A percentile compares a stretch with the other conserved stretches of the same genome.
phyloP scores from a whole-genome alignment of 2,329 filamentous ascomycete genomes.

The Leptosphaerulina australis region DNA sequence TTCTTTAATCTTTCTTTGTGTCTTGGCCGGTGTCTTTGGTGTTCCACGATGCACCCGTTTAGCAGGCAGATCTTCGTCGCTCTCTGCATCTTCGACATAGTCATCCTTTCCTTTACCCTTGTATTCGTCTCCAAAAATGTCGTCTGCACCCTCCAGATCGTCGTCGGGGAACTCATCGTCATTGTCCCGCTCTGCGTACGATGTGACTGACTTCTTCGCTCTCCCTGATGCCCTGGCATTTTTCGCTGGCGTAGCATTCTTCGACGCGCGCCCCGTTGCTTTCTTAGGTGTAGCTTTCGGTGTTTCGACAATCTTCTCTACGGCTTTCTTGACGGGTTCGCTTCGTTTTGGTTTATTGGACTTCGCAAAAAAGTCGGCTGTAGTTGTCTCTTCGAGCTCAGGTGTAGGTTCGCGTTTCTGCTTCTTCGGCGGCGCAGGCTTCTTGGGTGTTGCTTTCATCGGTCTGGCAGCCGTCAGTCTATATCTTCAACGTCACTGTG shows the following conservation, averaged over 20 bases:
- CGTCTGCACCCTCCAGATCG: constrained; percentile 67
- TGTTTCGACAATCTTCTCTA: constrained; percentile 33
- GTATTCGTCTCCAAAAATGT: constrained; percentile 79
- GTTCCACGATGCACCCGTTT: constrained; percentile 47
- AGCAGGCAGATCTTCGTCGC: constrained; percentile 37
- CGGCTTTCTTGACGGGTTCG: constrained; percentile 47
- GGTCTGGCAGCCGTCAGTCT: constrained; percentile 40
- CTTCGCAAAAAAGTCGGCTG: constrained; percentile 66
- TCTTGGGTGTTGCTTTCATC: constrained; percentile 59
- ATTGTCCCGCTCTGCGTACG: constrained; percentile 64
- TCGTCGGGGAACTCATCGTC: constrained; percentile 58
- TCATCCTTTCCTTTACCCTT: constrained; percentile 69
- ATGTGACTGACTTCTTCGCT: constrained; percentile 52
- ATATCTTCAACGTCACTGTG: constrained; percentile 11
- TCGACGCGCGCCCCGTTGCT: constrained; percentile 39
- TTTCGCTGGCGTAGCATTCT: constrained; percentile 43
- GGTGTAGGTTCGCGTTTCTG: constrained; percentile 55
- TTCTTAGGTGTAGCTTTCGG: constrained; percentile 47
- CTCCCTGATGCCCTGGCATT: constrained; percentile 47
- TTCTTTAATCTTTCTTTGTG: constrained; percentile 54
- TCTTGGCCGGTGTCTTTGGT: constrained; percentile 47
- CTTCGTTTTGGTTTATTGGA: constrained; percentile 63
- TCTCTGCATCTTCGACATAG: constrained; percentile 65
- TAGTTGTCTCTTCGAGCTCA: constrained; percentile 63
- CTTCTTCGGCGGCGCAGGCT: constrained; percentile 63